These are phyloP conservation scores for Fusarium brevicatenulatum DNA, from an alignment of 2,329 filamentous ascomycete genomes.

Conservation along the genomic window DNA sequence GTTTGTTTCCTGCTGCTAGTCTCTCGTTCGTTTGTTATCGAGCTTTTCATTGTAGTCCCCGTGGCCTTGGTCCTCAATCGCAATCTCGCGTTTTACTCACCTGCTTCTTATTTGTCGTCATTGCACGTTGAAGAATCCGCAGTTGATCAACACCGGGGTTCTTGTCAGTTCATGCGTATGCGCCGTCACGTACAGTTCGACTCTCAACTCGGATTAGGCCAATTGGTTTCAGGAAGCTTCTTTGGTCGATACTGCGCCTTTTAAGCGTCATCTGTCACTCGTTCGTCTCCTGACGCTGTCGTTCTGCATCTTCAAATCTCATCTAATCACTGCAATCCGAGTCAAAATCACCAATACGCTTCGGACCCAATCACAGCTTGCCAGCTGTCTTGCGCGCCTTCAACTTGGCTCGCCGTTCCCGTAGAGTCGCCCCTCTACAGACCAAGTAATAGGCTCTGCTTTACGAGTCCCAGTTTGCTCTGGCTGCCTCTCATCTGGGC, in stretches of 20 bases:
- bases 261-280: constrained; percentile 40
- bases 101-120: constrained; percentile 30
- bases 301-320: constrained; percentile 38
- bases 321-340: constrained; percentile 36
- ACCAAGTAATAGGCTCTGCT: constrained; percentile 26
- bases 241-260: constrained; percentile 27
- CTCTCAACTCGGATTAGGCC: constrained; percentile 34
- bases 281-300: constrained; percentile 37
- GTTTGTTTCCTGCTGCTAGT: constrained; percentile 42
- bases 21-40: constrained; percentile 40
- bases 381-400: constrained; percentile 49
- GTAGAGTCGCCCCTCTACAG: constrained; percentile 31
- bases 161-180: constrained; percentile 38
- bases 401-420: constrained; percentile 38
- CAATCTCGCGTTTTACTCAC: constrained; percentile 24
- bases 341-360: constrained; percentile 38
- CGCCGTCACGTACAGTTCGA: constrained; percentile 22
- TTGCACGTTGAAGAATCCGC: constrained; percentile 31
- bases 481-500: constrained; percentile 41
- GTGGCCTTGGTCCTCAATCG: constrained; percentile 30
- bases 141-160: constrained; percentile 23
- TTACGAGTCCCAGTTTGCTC: constrained; percentile 21
- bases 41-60: constrained; percentile 30
- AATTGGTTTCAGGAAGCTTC: constrained; percentile 39
- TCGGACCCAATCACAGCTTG: constrained; percentile 49